Base-by-base conservation (phyloP, 1,139 yeast genomes). In the Lipomyces yarrowii region DNA sequence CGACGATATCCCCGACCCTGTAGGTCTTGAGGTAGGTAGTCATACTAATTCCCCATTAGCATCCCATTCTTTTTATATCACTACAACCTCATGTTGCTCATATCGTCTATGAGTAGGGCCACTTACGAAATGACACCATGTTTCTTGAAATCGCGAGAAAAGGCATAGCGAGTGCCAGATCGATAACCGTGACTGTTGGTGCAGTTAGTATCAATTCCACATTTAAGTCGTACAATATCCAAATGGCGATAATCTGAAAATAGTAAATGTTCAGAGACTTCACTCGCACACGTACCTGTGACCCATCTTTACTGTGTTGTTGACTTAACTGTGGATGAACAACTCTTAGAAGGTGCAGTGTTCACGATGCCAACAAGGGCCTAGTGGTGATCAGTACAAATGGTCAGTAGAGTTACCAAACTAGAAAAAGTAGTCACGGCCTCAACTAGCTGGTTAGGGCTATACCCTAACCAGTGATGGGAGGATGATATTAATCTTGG, bases 81-180 rank as follows among this genome's bases (percentile, higher is more conserved):
- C 55, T 11, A 26, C 32, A 23, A 5, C 15, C 53, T n/a, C 15
- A 60, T 13, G 33, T 8, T 11, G 18, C 75, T 21, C 15, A 18
- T 42, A 1, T 15, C 11, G n/a, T 42, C 18, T 42, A 15, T 42
- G 48, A n/a, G n/a, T 42, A 32, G 8, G 15, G 35, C 30, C n/a
- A 67, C 69, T 67, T 67, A 67, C 69, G 97, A 88, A 81, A 92
- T 87, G 79, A 89, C 83, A 84, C 98, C 99, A 85, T 93, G 96
- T 87, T 91, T 92, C 88, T 90, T 91, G 91, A 89, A 93, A 89
- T 93, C 98, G 86, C 98, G 96, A 85, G 92, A 91, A 96, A 94
- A 94, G 86, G 96, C 96, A 94, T 94, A 94, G 87, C 99, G 96
- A 86, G 98, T 94, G 88, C 98, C 96, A 80, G 98, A 91, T 93